Evolutionary conservation across 495 filamentous ascomycete genomes (phyloP), one percentile per base, ranked within the genome.

Genomic region (Penicillium taxi): DNA sequence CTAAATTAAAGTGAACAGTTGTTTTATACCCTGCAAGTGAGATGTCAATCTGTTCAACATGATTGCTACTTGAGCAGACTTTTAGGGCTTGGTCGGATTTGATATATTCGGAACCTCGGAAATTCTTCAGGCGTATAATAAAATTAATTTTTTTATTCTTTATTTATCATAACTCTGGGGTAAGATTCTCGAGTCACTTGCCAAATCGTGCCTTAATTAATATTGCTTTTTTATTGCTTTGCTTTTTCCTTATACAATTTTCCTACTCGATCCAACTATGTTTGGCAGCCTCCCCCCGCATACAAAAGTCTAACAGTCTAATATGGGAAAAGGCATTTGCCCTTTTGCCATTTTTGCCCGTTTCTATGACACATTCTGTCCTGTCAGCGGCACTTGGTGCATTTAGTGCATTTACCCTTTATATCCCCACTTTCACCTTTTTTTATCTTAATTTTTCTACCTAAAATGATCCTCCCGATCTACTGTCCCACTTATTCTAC

Each of bases 201-300:
- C n/a, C n/a, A 33, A 33, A 25, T 26, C 14, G 25, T 22, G 14
- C 17, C n/a, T n/a, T n/a, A n/a, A n/a, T n/a, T 18, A 23, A 21
- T 21, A 43, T 42, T 50, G 15, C 26, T 44, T 44, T 47, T 40
- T 38, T 35, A n/a, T n/a, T n/a, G n/a, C n/a, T n/a, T 32, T 20
- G 14, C n/a, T 32, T 22, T 33, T 16, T 38, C 18, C 14, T 11
- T 4, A 21, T 39, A 32, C 36, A 29, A 17, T 42, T 32, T 41
- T 45, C 20, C 42, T 28, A 38, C 37, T 47, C 45, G 31, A 45
- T 49, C 32, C 46, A 47, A 47, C 47, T n/a, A 50, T 48, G 47
- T 52, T 54, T 53, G 57, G 57, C 56, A 53, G 47, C 48, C 38
- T 53, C 44, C 53, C 56, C 57, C 57, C 55, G 55, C 31, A 61